Evolutionary conservation across 441 rosid genomes (phyloP), one percentile per base, ranked within the genome.

Genomic region (Populus hybrid): DNA sequence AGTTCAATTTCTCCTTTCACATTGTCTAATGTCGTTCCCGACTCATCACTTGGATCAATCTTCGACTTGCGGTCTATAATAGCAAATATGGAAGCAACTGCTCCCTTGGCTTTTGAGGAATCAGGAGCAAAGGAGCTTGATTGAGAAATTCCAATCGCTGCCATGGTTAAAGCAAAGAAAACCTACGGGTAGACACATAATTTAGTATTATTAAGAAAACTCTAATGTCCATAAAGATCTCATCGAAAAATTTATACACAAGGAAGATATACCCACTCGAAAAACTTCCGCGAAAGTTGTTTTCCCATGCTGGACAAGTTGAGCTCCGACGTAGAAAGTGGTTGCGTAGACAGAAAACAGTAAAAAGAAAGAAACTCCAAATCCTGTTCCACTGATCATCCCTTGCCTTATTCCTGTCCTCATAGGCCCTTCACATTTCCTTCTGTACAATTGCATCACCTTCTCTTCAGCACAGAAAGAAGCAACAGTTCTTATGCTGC

Each of bases 391-490:
- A 70, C 96, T 89, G 66, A 88, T 79, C 68, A 91, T 57, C 40
- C 97, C 98, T 74, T 79, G 93, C 78, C 88, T 89, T 67, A 90
- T 83, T n/a, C 97, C 96, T 6, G 90, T 76, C 73, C 71, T 88
- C 86, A 88, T 28, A 30, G 98, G 96, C 67, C 84, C 93, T 81
- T 88, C 88, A 73, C 96, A 91, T 86, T 91, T 92, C 84, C 78
- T 78, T 77, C 76, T 50, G 78, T 92, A 92, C 70, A 87, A 83
- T 67, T 92, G 76, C 89, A 87, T 87, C 82, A 93, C 90, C 84
- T 86, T 94, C 84, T 90, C 93, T 78, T 92, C 98, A 0, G 93
- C 93, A 80, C 95, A 88, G 85, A 89, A 94, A 6, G 97, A 94
- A 70, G 95, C 94, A 68, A 94, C 93, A 5, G 98, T 93, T 85